Conservation (phyloP, 2,329 filamentous ascomycete species). For the Nemania abortiva region DNA sequence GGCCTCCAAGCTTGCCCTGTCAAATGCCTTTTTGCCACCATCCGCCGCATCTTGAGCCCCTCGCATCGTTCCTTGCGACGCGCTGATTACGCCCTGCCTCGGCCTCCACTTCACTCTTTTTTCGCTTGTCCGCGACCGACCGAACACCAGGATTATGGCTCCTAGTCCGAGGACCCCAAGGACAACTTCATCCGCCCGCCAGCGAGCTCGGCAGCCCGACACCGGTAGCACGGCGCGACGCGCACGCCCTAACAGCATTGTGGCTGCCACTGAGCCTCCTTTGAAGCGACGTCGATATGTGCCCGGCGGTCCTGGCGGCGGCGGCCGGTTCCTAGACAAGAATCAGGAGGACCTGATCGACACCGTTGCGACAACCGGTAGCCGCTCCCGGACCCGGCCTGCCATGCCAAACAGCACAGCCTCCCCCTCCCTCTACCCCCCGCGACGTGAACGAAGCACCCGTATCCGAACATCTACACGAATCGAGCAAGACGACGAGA, state of each 20-base stretch:
- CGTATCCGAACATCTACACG: conserved; percentile 66
- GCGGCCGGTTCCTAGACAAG: conserved; percentile 84
- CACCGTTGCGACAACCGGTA: conserved; percentile 62
- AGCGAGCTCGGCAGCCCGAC: conserved; percentile 45
- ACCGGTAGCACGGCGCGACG: conserved; percentile 46
- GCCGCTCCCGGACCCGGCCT: conserved; percentile 63
- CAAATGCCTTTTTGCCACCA: conserved; percentile 52
- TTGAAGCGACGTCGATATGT: conserved; percentile 82
- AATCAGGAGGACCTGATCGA: conserved; percentile 71
- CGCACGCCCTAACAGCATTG: conserved; percentile 54
- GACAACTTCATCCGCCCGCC: conserved; percentile 43
- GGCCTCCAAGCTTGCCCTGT: conserved; percentile 31
- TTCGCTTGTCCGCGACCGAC: conserved; percentile 10
- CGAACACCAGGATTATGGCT: conserved; percentile 46
- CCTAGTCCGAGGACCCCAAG: conserved; percentile 52
- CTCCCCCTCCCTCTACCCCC: conserved; percentile 61
- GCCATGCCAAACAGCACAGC: conserved; percentile 64
- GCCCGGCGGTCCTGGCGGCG: conserved; percentile 86
- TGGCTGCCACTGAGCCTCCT: conserved; percentile 68
- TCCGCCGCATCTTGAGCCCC: conserved; percentile 47
- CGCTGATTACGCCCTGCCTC: conserved; percentile 48
- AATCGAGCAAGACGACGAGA: conserved; percentile 66
- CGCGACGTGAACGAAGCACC: conserved; percentile 69
- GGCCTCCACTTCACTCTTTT: conserved; percentile 20
- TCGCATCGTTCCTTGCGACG: conserved; percentile 52